A percentile compares a stretch with the other conserved stretches of the same genome.
These are phyloP conservation scores for Daldinia concentrica DNA, from an alignment of 495 filamentous ascomycete species.

Conservation along the genomic window DNA sequence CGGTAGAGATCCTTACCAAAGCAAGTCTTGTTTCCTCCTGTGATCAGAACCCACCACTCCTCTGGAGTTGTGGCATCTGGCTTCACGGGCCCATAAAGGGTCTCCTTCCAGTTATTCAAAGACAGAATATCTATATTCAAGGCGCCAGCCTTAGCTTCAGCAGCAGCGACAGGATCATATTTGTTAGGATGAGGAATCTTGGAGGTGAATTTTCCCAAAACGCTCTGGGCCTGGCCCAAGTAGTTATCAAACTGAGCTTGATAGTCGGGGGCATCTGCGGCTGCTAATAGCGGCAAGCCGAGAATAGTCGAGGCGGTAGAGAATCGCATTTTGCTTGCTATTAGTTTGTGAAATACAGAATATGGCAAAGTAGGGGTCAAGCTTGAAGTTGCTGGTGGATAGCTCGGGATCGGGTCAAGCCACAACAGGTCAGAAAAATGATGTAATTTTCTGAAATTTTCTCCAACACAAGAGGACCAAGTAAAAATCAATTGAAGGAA, in stretches of 20 bases:
- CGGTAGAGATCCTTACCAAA: conserved; percentile 67
- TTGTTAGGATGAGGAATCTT: conserved; percentile 63
- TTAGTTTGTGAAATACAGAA: conserved; percentile 18
- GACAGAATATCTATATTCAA: conserved; percentile 68
- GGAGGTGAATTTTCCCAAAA: conserved; percentile 68
- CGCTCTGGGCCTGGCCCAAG: conserved; percentile 67
- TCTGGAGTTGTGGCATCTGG: conserved; percentile 64
- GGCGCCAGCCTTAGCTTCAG: conserved; percentile 48
- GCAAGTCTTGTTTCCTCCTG: conserved; percentile 89
- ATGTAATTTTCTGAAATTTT: conserved; percentile 27
- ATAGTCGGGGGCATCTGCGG: conserved; percentile 64
- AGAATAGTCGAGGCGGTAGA: conserved; percentile 66
- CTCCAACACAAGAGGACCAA: neutral
- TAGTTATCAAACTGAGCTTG: conserved; percentile 75
- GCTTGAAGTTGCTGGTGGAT: conserved; percentile 2
- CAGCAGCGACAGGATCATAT: conserved; percentile 52
- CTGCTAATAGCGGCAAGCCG: conserved; percentile 75
- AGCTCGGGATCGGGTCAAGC: neutral
- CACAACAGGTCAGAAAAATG: conserved; percentile 10
- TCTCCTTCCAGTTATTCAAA: conserved; percentile 74
- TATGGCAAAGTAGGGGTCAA: neutral
- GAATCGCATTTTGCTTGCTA: conserved; percentile 71
- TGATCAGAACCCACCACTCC: conserved; percentile 84
- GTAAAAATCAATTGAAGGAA: neutral
- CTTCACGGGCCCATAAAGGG: conserved; percentile 69